Evolutionary conservation across 257 asterid species (phyloP).

Genomic region (Petrea volubilis): DNA sequence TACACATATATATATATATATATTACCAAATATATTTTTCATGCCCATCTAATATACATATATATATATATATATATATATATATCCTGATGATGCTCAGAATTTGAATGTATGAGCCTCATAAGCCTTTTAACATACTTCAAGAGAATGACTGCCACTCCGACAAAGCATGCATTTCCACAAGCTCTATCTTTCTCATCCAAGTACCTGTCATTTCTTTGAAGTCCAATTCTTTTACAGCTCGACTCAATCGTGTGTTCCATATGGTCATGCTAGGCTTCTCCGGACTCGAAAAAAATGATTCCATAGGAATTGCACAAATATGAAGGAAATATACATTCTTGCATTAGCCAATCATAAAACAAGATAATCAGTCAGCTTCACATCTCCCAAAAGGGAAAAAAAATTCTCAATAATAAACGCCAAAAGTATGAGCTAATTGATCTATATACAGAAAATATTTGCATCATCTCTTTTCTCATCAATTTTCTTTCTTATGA

Average conservation of each 20-base stretch:
- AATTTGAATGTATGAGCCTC: background rate
- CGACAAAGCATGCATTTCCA: background rate
- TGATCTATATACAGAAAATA: background rate
- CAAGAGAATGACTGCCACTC: background rate
- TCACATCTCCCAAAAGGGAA: background rate
- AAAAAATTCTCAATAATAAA: background rate
- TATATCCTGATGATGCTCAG: background rate
- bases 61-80: too few relatives aligned
- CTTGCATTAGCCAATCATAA: background rate
- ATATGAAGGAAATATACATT: background rate
- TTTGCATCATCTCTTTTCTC: background rate
- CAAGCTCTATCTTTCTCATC: slow-evolving; percentile 4
- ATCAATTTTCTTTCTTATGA: background rate
- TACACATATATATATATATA: too few relatives aligned
- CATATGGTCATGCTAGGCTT: background rate
- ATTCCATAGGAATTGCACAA: background rate
- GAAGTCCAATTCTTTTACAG: background rate
- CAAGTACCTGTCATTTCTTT: background rate
- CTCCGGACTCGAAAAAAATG: background rate
- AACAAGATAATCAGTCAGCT: background rate
- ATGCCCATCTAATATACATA: too few relatives aligned
- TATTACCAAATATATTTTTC: too few relatives aligned
- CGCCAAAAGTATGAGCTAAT: background rate
- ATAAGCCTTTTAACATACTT: slow-evolving; percentile 2
- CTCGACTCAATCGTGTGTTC: background rate